A percentile compares a stretch with the other conserved stretches of the same genome.
phyloP scores from a whole-genome alignment of 1,284 basidiomycete species.

The Pascua guehoae region DNA sequence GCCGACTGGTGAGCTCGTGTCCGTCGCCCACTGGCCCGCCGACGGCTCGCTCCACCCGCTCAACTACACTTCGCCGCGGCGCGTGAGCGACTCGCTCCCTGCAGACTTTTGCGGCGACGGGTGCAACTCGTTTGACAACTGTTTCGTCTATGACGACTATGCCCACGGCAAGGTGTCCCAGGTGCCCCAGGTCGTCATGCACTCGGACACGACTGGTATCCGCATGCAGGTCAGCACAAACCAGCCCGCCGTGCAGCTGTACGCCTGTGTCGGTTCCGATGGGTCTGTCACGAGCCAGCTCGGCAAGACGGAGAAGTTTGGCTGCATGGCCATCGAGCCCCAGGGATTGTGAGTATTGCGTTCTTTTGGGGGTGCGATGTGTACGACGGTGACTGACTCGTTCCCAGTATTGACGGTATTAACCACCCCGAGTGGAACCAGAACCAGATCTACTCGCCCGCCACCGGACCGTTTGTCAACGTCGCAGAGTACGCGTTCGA shows the following conservation, averaged over 20 bases:
- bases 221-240: constrained; percentile 30
- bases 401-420: constrained; percentile 23
- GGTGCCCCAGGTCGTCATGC: constrained; percentile 17
- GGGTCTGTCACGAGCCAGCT: constrained; percentile 16
- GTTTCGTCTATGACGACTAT: constrained; percentile 31
- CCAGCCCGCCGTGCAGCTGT: constrained; percentile 32
- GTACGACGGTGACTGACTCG: background rate
- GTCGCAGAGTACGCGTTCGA: constrained; percentile 31
- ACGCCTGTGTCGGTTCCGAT: constrained; percentile 21
- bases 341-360: constrained; percentile 21
- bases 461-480: constrained; percentile 20
- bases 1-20: constrained; percentile 29
- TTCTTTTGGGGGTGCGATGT: too few species aligned
- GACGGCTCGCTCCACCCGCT: constrained; percentile 12
- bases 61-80: constrained; percentile 26
- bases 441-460: constrained; percentile 26
- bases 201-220: constrained; percentile 26
- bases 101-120: constrained; percentile 26
- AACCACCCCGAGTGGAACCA: constrained; percentile 35
- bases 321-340: constrained; percentile 37
- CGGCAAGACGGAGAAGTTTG: constrained; percentile 24
- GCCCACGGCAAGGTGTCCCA: background rate
- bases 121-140: constrained; percentile 34
- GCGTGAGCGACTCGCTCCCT: constrained; percentile 18
- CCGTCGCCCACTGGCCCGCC: background rate